Percentiles rank a stretch among this genome's conserved stretches.
These are phyloP conservation scores for Prunus persica DNA, from an alignment of 306 rosid species.

Conservation along the genomic window DNA sequence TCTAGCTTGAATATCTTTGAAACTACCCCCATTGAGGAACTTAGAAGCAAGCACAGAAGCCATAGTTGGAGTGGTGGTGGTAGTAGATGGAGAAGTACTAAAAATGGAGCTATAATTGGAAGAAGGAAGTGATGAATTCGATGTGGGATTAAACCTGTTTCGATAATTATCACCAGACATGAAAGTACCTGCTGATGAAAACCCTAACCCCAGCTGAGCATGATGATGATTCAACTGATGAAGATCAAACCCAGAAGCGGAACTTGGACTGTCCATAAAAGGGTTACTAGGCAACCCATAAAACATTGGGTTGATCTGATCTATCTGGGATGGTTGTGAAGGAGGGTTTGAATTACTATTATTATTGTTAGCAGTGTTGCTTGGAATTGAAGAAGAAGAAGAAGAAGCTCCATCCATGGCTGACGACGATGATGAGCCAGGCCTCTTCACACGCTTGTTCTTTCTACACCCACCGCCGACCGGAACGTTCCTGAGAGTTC, in stretches of 20 bases:
- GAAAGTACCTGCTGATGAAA: conserved; percentile 17
- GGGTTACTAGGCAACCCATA: conserved; percentile 51
- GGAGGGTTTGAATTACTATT: conserved; percentile 34
- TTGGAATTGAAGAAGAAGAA: conserved; percentile 34
- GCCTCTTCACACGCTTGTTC: conserved; percentile 73
- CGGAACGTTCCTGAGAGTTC: conserved; percentile 87
- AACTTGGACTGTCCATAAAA: conserved; percentile 13
- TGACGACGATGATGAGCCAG: conserved; percentile 8
- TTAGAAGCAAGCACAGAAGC: conserved; percentile 63
- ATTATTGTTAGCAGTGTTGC: background rate
- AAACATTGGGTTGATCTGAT: conserved; percentile 47
- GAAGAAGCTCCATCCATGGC: conserved; percentile 33
- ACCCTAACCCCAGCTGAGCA: conserved; percentile 47
- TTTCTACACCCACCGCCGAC: conserved; percentile 90
- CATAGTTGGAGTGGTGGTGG: conserved; percentile 38
- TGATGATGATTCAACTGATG: conserved; percentile 34
- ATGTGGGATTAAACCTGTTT: conserved; percentile 33
- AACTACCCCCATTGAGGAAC: conserved; percentile 37
- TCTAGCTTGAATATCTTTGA: conserved; percentile 32
- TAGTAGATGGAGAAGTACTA: conserved; percentile 23
- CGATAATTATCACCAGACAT: conserved; percentile 21
- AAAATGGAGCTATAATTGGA: conserved; percentile 53
- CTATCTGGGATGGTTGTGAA: conserved; percentile 41
- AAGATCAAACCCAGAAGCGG: conserved; percentile 47
- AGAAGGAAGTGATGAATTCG: conserved; percentile 37